These are phyloP conservation scores for Fusarium virguliforme DNA, from an alignment of 2,329 filamentous ascomycete genomes.

Conservation along the genomic window DNA sequence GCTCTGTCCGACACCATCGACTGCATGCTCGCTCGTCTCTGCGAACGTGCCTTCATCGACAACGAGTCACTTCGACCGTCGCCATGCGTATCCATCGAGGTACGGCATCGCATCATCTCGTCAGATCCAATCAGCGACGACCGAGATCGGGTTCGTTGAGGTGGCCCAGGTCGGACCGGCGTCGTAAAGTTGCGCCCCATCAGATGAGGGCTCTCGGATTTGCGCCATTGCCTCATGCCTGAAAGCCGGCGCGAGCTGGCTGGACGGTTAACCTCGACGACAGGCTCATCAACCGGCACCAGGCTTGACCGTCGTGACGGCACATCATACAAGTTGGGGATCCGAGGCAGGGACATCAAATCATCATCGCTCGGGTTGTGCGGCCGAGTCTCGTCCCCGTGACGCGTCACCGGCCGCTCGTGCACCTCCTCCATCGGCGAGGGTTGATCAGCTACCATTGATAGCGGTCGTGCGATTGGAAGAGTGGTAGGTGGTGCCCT, in stretches of 20 bases:
- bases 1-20: conserved; percentile 51
- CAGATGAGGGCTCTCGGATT: conserved; percentile 35
- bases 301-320: conserved; percentile 49
- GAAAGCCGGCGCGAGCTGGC: conserved; percentile 53
- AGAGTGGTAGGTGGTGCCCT: conserved; percentile 62
- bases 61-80: conserved; percentile 46
- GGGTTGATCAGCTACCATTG: conserved; percentile 69
- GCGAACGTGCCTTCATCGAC: conserved; percentile 41
- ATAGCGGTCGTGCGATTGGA: conserved; percentile 67
- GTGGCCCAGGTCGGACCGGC: conserved; percentile 33
- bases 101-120: conserved; percentile 49
- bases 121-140: conserved; percentile 38
- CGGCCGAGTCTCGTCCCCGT: conserved; percentile 45
- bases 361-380: conserved; percentile 35
- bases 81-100: conserved; percentile 55
- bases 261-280: conserved; percentile 37
- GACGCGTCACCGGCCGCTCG: conserved; percentile 53
- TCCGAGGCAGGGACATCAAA: conserved; percentile 33
- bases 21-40: conserved; percentile 52
- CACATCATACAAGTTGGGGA: conserved; percentile 31
- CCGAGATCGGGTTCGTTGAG: conserved; percentile 46
- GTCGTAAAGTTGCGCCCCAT: conserved; percentile 33
- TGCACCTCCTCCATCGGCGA: conserved; percentile 56
- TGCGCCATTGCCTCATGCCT: conserved; percentile 54
- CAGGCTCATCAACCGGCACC: conserved; percentile 35